phyloP scores from a whole-genome alignment of 2,329 filamentous ascomycete genomes.

The Lachnellula cervina region DNA sequence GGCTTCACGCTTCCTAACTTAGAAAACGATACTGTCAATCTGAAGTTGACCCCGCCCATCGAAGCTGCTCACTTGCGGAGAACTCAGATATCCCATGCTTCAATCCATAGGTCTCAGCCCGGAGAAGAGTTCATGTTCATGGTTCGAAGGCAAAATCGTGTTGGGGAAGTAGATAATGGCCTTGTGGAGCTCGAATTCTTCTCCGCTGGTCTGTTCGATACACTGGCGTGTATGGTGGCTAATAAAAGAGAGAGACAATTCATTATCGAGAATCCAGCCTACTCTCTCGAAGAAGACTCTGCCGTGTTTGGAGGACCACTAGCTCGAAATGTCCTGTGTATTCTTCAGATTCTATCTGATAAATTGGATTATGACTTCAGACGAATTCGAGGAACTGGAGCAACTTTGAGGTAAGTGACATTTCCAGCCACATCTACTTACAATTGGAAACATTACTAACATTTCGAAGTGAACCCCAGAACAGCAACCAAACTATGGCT shows the following conservation, averaged over 20 bases:
- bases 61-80: constrained; percentile 17
- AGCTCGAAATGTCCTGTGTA: constrained; percentile 14
- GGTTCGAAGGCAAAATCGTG: constrained; percentile 1
- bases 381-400: constrained; percentile 9
- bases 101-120: neutral
- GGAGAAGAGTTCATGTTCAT: constrained; percentile 27
- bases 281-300: constrained; percentile 16
- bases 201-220: constrained; percentile 25
- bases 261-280: constrained; percentile 9
- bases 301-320: constrained; percentile 13
- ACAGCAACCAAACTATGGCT: constrained; percentile 22
- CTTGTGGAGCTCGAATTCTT: constrained; percentile 12
- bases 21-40: constrained; percentile 31
- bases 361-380: constrained; percentile 20
- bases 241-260: constrained; percentile 20
- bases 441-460: constrained; percentile 1
- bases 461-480: constrained; percentile 16
- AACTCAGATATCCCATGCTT: constrained; percentile 19
- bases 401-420: constrained; percentile 5
- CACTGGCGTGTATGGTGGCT: constrained; percentile 25
- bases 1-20: constrained; percentile 51
- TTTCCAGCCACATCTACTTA: neutral
- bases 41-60: constrained; percentile 22
- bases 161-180: neutral
- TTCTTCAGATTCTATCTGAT: constrained; percentile 10